These are phyloP conservation scores for Malus hybrid DNA, from an alignment of 331 rosid genomes.

Conservation along the genomic window DNA sequence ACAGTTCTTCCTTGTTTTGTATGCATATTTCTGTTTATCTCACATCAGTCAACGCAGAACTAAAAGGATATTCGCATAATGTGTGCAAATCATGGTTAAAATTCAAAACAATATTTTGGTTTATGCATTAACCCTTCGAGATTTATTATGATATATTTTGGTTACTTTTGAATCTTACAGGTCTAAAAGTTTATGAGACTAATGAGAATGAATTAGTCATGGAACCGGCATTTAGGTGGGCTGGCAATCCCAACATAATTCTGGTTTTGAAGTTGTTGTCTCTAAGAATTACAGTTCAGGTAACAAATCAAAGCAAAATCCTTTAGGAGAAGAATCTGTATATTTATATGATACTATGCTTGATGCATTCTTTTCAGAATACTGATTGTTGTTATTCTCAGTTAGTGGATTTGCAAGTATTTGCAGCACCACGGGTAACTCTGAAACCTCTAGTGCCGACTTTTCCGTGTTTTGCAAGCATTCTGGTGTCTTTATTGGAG, in stretches of 20 bases:
- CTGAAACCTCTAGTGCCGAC: constrained; percentile 85
- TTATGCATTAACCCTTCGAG: too few species aligned
- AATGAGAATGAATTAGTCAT: constrained; percentile 71
- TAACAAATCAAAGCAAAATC: constrained; percentile 25
- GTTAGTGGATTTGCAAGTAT: constrained; percentile 84
- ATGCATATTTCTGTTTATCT: too few species aligned
- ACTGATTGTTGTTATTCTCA: constrained; percentile 37
- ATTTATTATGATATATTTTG: background rate
- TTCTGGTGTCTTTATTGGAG: constrained; percentile 71
- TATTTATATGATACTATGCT: background rate
- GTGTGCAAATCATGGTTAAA: too few species aligned
- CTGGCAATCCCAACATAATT: constrained; percentile 75
- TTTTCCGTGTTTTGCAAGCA: constrained; percentile 79
- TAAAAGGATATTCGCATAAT: too few species aligned
- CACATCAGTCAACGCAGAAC: too few species aligned
- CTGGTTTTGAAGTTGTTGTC: constrained; percentile 41
- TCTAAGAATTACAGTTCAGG: constrained; percentile 63
- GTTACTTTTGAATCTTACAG: constrained; percentile 28
- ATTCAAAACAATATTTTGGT: too few species aligned
- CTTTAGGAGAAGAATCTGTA: constrained; percentile 8
- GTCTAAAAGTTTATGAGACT: constrained; percentile 63
- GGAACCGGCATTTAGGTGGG: constrained; percentile 84
- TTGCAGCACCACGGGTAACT: constrained; percentile 52
- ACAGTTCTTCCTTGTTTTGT: too few species aligned
- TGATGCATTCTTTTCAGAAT: constrained; percentile 16